Base-by-base conservation (phyloP, 2,329 filamentous ascomycete genomes). In the Tolypocladium tropicale region DNA sequence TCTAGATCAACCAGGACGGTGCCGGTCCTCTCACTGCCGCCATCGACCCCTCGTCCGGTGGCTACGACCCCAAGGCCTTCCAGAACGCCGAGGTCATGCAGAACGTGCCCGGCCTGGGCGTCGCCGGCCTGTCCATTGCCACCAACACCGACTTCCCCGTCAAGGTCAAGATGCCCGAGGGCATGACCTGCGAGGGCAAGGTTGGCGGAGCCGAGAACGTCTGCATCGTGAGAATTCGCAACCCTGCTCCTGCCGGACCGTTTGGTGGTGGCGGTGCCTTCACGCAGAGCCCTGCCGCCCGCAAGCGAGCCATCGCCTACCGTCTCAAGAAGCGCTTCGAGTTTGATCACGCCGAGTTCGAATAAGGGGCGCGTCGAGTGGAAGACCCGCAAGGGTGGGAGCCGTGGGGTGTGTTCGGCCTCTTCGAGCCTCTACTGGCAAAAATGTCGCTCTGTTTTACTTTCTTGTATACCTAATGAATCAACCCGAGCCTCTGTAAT, bases 1-100 rank as follows among this genome's bases (percentile, higher is more conserved):
- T 81, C 18, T 81, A 88, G 73, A 81, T 88, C 73, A 88, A 88
- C 77, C 84, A 87, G 69, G 84, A 88, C 63, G 84, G 84, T 25
- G 85, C 84, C 0, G 85, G 84, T 1, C 83, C 83, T 1, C 71
- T 88, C 53, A 78, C 74, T 32, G 84, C 84, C 16, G 73, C 75
- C 48, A 74, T 88, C 52, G 84, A 88, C 64, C 70, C 75, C 39
- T 84, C 83, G 28, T 86, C 83, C 2, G 83, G 82, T 33, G 85
- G 84, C 55, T 82, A 77, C 4, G 80, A 86, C 63, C 67, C 77
- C 28, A 64, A 70, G 39, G 84, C 84, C 36, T 88, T 88, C 77
- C 66, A 84, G 69, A 69, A 65, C 4, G 84, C 84, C 18, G 64
- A 78, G 54, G 79, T 87, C 58, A 80, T 74, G 53, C 75, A 81